phyloP scores from a whole-genome alignment of 139 green algal genomes.

The Chlamydomonas schloesseri region DNA sequence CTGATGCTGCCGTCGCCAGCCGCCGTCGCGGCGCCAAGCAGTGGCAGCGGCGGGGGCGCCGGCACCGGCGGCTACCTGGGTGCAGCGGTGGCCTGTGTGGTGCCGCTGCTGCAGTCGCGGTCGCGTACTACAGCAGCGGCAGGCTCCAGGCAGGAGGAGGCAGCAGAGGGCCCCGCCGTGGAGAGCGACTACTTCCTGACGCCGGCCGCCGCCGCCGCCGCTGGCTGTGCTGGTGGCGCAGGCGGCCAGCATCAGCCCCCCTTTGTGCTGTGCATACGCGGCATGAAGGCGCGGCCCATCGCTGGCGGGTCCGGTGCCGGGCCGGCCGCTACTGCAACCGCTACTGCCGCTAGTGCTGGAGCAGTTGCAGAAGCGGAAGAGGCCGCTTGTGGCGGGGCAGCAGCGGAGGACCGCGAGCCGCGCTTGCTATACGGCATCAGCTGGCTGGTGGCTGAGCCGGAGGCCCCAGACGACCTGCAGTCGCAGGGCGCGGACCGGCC shows the following conservation, averaged over 20 bases:
- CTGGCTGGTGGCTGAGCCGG: conserved; percentile 44
- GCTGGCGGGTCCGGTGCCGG: not conserved
- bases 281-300: conserved; percentile 54
- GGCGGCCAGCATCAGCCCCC: not conserved
- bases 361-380: not conserved
- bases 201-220: not conserved
- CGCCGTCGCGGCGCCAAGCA: too few relatives aligned
- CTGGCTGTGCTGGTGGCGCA: conserved; percentile 25
- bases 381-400: not conserved
- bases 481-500: too few relatives aligned
- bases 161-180: not conserved
- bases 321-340: not conserved
- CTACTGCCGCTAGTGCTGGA: not conserved
- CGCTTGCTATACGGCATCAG: conserved; percentile 34
- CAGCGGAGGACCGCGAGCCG: not conserved
- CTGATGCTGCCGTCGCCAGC: conserved; percentile 31
- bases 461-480: too few relatives aligned
- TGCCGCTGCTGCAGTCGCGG: too few relatives aligned
- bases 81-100: not conserved
- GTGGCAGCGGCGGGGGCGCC: not conserved
- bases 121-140: too few relatives aligned
- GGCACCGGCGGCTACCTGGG: not conserved
- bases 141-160: not conserved
- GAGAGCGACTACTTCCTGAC: conserved; percentile 68
- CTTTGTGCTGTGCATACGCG: conserved; percentile 21